Percentiles rank a stretch among this genome's conserved stretches.
These are phyloP conservation scores for Ampelomyces quisqualis DNA, from an alignment of 2,329 filamentous ascomycete species.

Conservation along the genomic window DNA sequence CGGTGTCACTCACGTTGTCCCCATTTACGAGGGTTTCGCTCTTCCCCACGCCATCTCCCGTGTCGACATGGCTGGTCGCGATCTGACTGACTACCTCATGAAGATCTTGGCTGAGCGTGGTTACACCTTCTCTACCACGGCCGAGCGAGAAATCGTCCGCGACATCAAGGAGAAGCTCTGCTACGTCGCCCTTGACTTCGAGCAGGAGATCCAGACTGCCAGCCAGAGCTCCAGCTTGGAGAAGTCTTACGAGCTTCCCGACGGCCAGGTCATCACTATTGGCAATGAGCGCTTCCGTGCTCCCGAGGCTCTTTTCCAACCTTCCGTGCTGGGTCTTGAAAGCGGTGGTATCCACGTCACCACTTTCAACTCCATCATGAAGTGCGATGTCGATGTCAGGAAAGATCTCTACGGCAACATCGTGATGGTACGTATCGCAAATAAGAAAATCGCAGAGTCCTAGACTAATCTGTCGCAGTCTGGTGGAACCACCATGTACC, in stretches of 20 bases:
- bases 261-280: conserved; percentile 99
- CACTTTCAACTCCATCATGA: conserved; percentile 99
- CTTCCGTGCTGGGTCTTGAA: conserved; percentile 96
- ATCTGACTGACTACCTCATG: conserved; percentile 99
- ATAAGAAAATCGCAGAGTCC: conserved; percentile 2
- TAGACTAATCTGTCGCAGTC: conserved; percentile 63
- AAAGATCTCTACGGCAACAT: conserved; percentile 99
- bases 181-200: conserved; percentile 99
- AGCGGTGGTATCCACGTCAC: conserved; percentile 98
- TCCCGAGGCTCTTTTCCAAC: conserved; percentile 99
- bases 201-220: conserved; percentile 99
- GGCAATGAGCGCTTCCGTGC: conserved; percentile 99
- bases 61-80: conserved; percentile 99
- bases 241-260: conserved; percentile 99
- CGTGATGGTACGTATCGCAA: conserved; percentile 80
- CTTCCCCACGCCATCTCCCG: conserved; percentile 99
- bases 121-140: conserved; percentile 99
- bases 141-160: conserved; percentile 99
- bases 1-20: conserved; percentile 99
- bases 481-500: conserved; percentile 99
- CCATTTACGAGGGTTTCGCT: conserved; percentile 99
- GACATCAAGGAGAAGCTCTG: conserved; percentile 99
- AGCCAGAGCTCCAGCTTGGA: conserved; percentile 98
- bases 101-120: conserved; percentile 99
- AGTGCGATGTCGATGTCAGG: conserved; percentile 99